Base-by-base conservation (phyloP, 2,329 filamentous ascomycete species). In the Trichoderma guizhouense region DNA sequence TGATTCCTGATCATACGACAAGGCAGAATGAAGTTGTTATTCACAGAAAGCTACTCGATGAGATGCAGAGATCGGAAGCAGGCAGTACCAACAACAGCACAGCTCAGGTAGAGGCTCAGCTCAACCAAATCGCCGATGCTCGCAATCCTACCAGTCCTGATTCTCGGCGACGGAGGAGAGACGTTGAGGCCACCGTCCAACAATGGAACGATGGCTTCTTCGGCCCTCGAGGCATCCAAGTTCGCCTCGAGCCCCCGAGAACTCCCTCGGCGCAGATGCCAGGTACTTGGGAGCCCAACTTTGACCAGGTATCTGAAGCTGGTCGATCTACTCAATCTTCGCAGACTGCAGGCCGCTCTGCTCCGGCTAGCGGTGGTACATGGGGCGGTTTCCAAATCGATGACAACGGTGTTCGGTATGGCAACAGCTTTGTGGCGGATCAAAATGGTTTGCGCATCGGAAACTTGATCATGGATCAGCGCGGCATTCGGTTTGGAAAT, bases 141-240 rank as follows among this genome's bases (percentile, higher is more conserved):
- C 68, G 66, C 76, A 75, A 73, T 3, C 36, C 32, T n/a, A 11
- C 32, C 24, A 58, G 32, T 7, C 70, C 63, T 30, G 51, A 51
- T 34, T 71, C 75, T 5, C 74, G 76, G 24, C 75, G 76, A 14
- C 76, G 76, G 43, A 74, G 74, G 1, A 76, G 78, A 62, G 78
- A 81, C 28, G 74, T 82, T 7, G 82, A 85, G 21, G 78, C 79
- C 1, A 85, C 84, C 0, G 80, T 87, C 1, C 76, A 80, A 60
- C 85, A 89, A 74, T 90, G 88, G 88, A 90, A 90, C 74, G 81
- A 83, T 3, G 83, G 84, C 5, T 89, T 90, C 78, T 90, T 90
- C 72, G 79, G 75, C 1, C 86, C 85, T 2, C 81, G 88, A 12
- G 84, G 84, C 15, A 79, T 89, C 11, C 78, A 75, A 3, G 81